These are phyloP conservation scores for Claviceps pazoutovae DNA, from an alignment of 2,329 filamentous ascomycete species.

Conservation along the genomic window DNA sequence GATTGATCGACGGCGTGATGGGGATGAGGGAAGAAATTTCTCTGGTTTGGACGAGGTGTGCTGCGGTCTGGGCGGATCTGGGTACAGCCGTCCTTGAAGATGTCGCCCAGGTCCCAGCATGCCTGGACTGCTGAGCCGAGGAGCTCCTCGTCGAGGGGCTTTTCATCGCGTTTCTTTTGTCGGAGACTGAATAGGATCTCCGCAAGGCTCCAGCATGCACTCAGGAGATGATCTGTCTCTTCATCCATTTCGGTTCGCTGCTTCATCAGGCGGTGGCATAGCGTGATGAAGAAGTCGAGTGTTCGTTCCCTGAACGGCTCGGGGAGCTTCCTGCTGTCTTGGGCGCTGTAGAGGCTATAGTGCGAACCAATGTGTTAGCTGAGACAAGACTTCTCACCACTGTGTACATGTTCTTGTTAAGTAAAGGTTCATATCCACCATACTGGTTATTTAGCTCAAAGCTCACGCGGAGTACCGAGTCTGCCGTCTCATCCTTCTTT, in stretches of 20 bases:
- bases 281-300: slow-evolving; percentile 82
- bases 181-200: slow-evolving; percentile 88
- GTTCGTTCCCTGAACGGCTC: slow-evolving; percentile 82
- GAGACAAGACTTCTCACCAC: neutral
- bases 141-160: slow-evolving; percentile 64
- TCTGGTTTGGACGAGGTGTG: slow-evolving; percentile 70
- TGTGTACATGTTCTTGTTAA: neutral
- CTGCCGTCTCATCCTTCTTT: slow-evolving; percentile 61
- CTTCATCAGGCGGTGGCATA: slow-evolving; percentile 95
- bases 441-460: slow-evolving; percentile 91
- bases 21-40: slow-evolving; percentile 45
- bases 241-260: slow-evolving; percentile 65
- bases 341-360: slow-evolving; percentile 67
- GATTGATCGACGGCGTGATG: slow-evolving; percentile 34
- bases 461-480: slow-evolving; percentile 81
- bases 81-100: slow-evolving; percentile 86
- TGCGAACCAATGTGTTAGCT: neutral
- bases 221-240: slow-evolving; percentile 71
- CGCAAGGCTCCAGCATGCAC: slow-evolving; percentile 78
- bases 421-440: slow-evolving; percentile 11
- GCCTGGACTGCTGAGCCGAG: slow-evolving; percentile 80
- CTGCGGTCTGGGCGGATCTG: slow-evolving; percentile 74
- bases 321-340: slow-evolving; percentile 64
- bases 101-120: slow-evolving; percentile 88
- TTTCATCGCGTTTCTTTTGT: slow-evolving; percentile 64